phyloP scores from a whole-genome alignment of 1,284 basidiomycete species.

The Cutaneotrichosporon arboriforme region DNA sequence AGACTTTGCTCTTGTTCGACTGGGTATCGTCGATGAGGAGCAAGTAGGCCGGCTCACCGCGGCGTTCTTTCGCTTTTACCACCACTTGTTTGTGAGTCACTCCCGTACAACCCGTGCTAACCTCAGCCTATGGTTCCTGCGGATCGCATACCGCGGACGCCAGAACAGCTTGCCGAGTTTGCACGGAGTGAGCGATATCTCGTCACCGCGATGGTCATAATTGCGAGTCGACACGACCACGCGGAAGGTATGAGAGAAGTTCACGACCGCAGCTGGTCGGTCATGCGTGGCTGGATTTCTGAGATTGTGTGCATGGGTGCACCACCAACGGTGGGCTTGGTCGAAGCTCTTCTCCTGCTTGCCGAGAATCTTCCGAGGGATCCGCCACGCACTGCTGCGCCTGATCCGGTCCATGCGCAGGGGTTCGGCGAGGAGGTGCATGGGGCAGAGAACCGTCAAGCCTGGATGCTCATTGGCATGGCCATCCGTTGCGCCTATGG shows the following conservation, averaged over 20 bases:
- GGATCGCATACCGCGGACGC: constrained; percentile 42
- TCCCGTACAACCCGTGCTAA: neutral
- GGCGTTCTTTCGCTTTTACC: constrained; percentile 47
- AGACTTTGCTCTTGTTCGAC: constrained; percentile 46
- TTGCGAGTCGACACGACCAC: constrained; percentile 44
- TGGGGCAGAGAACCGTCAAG: constrained; percentile 44
- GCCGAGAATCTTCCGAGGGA: constrained; percentile 47
- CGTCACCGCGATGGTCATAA: constrained; percentile 48
- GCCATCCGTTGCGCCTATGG: constrained; percentile 44
- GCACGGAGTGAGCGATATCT: constrained; percentile 47
- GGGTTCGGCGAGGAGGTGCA: constrained; percentile 38
- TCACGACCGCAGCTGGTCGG: constrained; percentile 39
- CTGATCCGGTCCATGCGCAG: constrained; percentile 26
- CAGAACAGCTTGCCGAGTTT: constrained; percentile 43
- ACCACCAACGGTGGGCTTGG: constrained; percentile 41
- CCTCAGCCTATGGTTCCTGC: constrained; percentile 47
- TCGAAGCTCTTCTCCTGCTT: constrained; percentile 44
- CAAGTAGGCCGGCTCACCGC: constrained; percentile 40
- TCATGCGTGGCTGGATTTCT: constrained; percentile 45
- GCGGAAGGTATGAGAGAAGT: constrained; percentile 31
- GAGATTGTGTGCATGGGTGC: constrained; percentile 43
- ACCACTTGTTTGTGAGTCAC: constrained; percentile 47
- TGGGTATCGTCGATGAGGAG: constrained; percentile 40
- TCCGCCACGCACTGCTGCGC: constrained; percentile 15
- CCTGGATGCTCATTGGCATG: constrained; percentile 45